Base-by-base conservation (phyloP, 2,329 filamentous ascomycete genomes). In the Fusarium illudens region DNA sequence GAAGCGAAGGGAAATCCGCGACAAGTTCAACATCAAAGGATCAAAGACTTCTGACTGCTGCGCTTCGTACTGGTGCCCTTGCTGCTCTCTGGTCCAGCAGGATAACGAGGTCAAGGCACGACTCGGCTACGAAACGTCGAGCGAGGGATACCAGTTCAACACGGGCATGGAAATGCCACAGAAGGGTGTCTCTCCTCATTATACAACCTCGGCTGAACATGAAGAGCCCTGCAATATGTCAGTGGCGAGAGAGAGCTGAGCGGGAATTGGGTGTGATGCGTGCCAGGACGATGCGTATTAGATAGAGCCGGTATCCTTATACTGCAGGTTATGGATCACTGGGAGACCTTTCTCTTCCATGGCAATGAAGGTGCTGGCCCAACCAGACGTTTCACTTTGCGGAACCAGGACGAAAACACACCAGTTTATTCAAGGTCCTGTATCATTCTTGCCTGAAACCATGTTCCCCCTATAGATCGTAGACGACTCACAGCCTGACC, bases 321-420 rank as follows among this genome's bases (percentile, higher is more conserved):
- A 44, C 39, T 44, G 5, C 15, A 44, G 9, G 22, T 17, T 17
- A 25, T 44, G n/a, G 15, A 27, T 7, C 15, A 17, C 15, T 27
- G 8, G 25, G 22, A 3, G 37, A 11, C 15, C n/a, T n/a, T n/a
- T n/a, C n/a, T n/a, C n/a, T n/a, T n/a, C n/a, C n/a, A n/a, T n/a
- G n/a, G n/a, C n/a, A n/a, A n/a, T n/a, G n/a, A n/a, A n/a, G n/a
- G n/a, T n/a, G n/a, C n/a, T n/a, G n/a, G n/a, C n/a, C n/a, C n/a
- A n/a, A n/a, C n/a, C n/a, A n/a, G n/a, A n/a, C n/a, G n/a, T n/a
- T n/a, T n/a, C n/a, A n/a, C n/a, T n/a, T n/a, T n/a, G n/a, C n/a
- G n/a, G n/a, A n/a, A n/a, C n/a, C n/a, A n/a, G n/a, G 1, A 60
- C 60, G n/a, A 70, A 71, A 5, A 71, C 19, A 1, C 25, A 27